Evolutionary conservation across 2,329 filamentous ascomycete species (phyloP).

Genomic region (Leptographium radiaticola): DNA sequence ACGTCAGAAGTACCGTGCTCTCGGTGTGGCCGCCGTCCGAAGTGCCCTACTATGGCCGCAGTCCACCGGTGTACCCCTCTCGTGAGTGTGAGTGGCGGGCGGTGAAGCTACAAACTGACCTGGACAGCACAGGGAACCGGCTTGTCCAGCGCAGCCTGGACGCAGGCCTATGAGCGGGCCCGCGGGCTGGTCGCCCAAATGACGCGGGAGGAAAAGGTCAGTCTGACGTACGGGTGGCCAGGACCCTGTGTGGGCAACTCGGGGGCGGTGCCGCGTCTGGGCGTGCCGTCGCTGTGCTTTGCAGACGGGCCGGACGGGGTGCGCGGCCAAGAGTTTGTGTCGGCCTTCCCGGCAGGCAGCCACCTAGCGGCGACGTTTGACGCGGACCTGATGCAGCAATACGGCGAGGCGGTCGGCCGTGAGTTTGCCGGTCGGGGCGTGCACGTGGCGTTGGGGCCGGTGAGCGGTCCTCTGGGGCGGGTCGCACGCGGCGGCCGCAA

Average conservation of each 20-base stretch:
- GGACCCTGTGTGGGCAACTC: constrained; percentile 21
- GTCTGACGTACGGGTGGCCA: constrained; percentile 23
- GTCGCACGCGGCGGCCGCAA: constrained; percentile 46
- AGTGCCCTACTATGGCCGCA: constrained; percentile 21
- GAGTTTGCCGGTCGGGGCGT: constrained; percentile 58
- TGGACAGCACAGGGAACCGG: constrained; percentile 16
- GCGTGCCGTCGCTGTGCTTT: constrained; percentile 30
- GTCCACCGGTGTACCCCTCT: constrained; percentile 21
- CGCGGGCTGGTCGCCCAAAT: constrained; percentile 22
- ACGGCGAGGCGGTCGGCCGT: constrained; percentile 53
- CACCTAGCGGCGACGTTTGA: constrained; percentile 63
- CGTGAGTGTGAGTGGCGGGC: constrained; percentile 8
- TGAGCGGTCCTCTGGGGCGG: constrained; percentile 47
- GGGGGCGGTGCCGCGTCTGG: constrained; percentile 22
- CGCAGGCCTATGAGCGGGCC: constrained; percentile 21
- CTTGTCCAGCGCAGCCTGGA: constrained; percentile 18
- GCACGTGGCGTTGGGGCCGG: constrained; percentile 51
- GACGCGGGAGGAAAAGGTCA: constrained; percentile 26
- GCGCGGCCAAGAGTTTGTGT: constrained; percentile 21
- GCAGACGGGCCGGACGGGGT: constrained; percentile 25
- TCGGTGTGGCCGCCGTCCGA: constrained; percentile 10
- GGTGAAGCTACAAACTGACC: not conserved
- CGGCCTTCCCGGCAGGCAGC: constrained; percentile 50
- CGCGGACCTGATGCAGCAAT: constrained; percentile 47
- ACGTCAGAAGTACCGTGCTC: not conserved